Percentiles rank a stretch among this genome's conserved stretches.
phyloP scores from a whole-genome alignment of 2,329 filamentous ascomycete genomes.

The Exophiala lecanii-corni region DNA sequence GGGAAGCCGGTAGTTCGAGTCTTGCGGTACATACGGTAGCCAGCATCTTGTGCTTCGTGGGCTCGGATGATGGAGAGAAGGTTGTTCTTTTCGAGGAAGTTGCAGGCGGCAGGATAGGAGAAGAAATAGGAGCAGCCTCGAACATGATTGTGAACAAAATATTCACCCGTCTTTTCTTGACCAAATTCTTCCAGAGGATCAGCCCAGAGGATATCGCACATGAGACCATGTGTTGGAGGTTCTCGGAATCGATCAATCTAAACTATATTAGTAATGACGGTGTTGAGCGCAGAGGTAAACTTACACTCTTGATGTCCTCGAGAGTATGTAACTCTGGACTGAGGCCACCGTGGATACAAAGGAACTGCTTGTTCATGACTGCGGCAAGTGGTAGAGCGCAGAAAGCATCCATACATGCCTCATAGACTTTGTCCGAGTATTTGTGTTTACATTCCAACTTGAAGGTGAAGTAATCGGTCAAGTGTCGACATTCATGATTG shows the following conservation, averaged over 20 bases:
- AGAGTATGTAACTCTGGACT: slow-evolving; percentile 94
- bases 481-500: slow-evolving; percentile 96
- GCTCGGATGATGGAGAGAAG: slow-evolving; percentile 93
- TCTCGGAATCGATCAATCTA: slow-evolving; percentile 97
- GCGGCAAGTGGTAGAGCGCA: slow-evolving; percentile 88
- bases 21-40: slow-evolving; percentile 99
- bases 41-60: slow-evolving; percentile 96
- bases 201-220: slow-evolving; percentile 99
- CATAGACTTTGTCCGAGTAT: slow-evolving; percentile 92
- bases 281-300: slow-evolving; percentile 32
- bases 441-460: slow-evolving; percentile 99
- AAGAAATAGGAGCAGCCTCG: slow-evolving; percentile 99
- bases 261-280: slow-evolving; percentile 23
- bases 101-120: slow-evolving; percentile 93
- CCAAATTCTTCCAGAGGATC: slow-evolving; percentile 98
- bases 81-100: slow-evolving; percentile 98
- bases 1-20: slow-evolving; percentile 96
- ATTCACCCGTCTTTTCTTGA: slow-evolving; percentile 96
- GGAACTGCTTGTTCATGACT: slow-evolving; percentile 99
- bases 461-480: slow-evolving; percentile 99
- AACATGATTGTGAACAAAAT: slow-evolving; percentile 96
- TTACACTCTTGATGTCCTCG: slow-evolving; percentile 82
- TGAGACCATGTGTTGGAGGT: slow-evolving; percentile 92
- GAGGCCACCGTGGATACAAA: slow-evolving; percentile 95
- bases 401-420: slow-evolving; percentile 98